Evolutionary conservation across 305 asterid species (phyloP).

Genomic region (Striga hermonthica): DNA sequence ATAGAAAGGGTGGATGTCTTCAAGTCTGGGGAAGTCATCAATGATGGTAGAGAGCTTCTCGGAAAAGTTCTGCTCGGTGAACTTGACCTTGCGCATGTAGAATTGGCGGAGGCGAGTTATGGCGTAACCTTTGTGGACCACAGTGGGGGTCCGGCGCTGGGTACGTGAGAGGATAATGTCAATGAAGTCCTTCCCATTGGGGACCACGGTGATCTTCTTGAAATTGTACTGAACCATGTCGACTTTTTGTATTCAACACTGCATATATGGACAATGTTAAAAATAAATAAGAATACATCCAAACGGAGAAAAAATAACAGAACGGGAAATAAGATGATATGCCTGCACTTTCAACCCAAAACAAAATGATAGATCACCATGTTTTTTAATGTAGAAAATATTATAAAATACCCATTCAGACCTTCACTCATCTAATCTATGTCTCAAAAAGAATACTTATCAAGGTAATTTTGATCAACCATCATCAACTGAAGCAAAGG

Average conservation of each 20-base stretch:
- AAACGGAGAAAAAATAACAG: neutral
- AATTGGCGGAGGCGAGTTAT: constrained; percentile 86
- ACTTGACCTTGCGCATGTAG: constrained; percentile 95
- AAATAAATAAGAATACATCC: neutral
- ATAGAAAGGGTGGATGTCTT: constrained; percentile 90
- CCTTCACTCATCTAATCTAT: too few species aligned
- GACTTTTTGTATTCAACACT: constrained; percentile 22
- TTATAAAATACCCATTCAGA: neutral
- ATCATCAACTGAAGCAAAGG: neutral
- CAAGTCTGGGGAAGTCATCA: constrained; percentile 91
- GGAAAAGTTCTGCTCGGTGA: constrained; percentile 72
- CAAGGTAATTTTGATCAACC: neutral
- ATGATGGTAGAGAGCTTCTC: constrained; percentile 84
- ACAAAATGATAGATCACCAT: neutral
- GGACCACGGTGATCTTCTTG: constrained; percentile 85
- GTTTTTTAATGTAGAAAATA: neutral
- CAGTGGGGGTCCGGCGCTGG: constrained; percentile 92
- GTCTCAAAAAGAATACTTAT: neutral
- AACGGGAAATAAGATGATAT: neutral
- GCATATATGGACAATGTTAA: constrained; percentile 8
- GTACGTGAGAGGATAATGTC: constrained; percentile 92
- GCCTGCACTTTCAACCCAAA: neutral
- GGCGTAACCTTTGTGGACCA: constrained; percentile 96
- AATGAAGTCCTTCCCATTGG: constrained; percentile 81
- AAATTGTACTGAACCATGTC: constrained; percentile 93